Evolutionary conservation across 225 moss, liverwort and hornwort genomes (phyloP).

Genomic region (Pseudoscleropodium purum): DNA sequence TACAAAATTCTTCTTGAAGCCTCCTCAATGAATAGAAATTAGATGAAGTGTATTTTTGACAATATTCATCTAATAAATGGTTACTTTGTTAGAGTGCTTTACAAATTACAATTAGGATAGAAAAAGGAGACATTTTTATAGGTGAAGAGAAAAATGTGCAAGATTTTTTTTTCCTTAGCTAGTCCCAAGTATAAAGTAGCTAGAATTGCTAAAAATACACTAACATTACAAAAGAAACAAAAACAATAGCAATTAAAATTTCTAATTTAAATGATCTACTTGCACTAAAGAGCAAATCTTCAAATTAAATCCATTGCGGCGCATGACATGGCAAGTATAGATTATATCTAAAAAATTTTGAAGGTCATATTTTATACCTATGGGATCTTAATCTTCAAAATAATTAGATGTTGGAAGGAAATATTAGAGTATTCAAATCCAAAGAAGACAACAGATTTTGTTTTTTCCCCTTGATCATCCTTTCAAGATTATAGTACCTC

Average conservation of each 20-base stretch:
- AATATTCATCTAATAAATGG: background rate
- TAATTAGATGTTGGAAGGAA: background rate
- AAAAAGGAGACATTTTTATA: background rate
- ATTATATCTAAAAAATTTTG: background rate
- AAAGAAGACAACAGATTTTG: background rate
- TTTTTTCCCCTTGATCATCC: background rate
- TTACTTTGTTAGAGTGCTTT: too few species aligned
- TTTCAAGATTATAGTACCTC: background rate
- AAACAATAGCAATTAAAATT: background rate
- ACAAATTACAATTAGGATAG: accelerated
- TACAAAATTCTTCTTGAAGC: background rate
- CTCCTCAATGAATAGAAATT: background rate
- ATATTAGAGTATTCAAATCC: background rate
- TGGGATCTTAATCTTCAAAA: background rate
- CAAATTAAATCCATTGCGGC: background rate
- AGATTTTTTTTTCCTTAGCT: background rate
- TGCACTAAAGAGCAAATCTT: background rate
- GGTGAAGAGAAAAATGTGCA: background rate
- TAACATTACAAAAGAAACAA: background rate
- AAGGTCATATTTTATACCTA: background rate
- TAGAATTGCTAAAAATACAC: background rate
- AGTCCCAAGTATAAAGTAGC: background rate
- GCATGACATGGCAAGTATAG: accelerated
- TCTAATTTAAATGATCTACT: background rate
- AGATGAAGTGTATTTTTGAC: background rate